Base-by-base conservation (phyloP, 768 basidiomycete genomes). In the Dentipellis sp. region DNA sequence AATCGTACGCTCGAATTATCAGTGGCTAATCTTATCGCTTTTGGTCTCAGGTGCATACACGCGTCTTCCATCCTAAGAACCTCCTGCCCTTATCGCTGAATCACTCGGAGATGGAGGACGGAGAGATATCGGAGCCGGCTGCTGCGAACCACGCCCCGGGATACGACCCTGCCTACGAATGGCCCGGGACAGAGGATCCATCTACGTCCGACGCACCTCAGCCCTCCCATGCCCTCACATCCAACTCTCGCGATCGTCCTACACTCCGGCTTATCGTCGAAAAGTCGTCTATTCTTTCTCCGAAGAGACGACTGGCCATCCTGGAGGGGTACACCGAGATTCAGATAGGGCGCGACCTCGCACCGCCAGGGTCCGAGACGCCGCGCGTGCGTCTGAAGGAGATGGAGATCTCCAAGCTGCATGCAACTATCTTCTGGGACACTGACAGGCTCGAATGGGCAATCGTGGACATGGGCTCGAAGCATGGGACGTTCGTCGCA, bases 391-490 rank as follows among this genome's bases (percentile, higher is more conserved):
- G 91, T 47, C 70, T 93, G 37, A 89, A 86, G 69, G 89, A 92
- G 70, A 86, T 93, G 83, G 78, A 80, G 58, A 88, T 91, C 10
- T 90, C 87, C 2, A 92, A 91, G 68, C 60, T 86, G 53, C 91
- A 93, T 64, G 84, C 88, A 9, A 87, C 83, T 2, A 72, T 79
- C 1, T 92, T 80, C 64, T 90, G 83, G 84, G 83, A 90, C 65
- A 70, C 71, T 36, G 67, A 68, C 29, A 74, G 78, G 54, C 66
- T 69, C 12, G 78, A 80, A 56, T 92, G 89, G 89, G 77, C 79
- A 2, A 71, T 88, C 34, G 88, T 91, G 10, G 91, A 93, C 66
- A 88, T 88, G 83, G 91, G 88, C 10, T 88, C 86, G 53, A 86
- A 83, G 67, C 91, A 93, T 60, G 91, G 91, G 3, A 91, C 90